A percentile compares a stretch with the other conserved stretches of the same genome.
phyloP scores from a whole-genome alignment of 1,139 yeast genomes.

The Kodamaea alishanica region DNA sequence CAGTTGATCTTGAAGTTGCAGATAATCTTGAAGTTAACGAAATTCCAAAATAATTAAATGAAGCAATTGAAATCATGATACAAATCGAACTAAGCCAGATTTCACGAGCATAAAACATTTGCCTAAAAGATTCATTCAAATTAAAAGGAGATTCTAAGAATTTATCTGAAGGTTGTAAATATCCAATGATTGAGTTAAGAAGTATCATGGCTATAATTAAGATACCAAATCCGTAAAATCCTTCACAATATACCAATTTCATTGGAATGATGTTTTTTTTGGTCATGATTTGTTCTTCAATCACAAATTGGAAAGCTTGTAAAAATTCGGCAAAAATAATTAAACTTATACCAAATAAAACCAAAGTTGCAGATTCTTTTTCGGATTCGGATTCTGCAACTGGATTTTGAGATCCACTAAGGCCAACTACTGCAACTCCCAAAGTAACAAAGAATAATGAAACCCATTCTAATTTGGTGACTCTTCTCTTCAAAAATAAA shows the following conservation, averaged over 20 bases:
- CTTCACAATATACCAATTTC: slow-evolving; percentile 72
- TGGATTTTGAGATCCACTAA: slow-evolving; percentile 50
- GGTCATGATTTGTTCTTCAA: slow-evolving; percentile 67
- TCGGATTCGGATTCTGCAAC: slow-evolving; percentile 10
- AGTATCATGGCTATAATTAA: slow-evolving; percentile 44
- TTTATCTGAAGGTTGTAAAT: slow-evolving; percentile 24
- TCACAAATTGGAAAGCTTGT: slow-evolving; percentile 73
- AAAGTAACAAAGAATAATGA: slow-evolving; percentile 56
- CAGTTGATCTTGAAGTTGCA: slow-evolving; percentile 77
- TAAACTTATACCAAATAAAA: slow-evolving; percentile 54
- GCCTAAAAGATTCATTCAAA: slow-evolving; percentile 46
- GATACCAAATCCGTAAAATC: slow-evolving; percentile 57
- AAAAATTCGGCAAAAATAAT: slow-evolving; percentile 62
- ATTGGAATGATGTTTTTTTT: slow-evolving; percentile 57
- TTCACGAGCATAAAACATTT: slow-evolving; percentile 41
- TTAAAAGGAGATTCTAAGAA: slow-evolving; percentile 55
- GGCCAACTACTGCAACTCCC: slow-evolving; percentile 72
- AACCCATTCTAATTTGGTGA: slow-evolving; percentile 65
- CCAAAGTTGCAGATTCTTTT: slow-evolving; percentile 21
- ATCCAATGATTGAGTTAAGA: slow-evolving; percentile 41
- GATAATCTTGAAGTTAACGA: slow-evolving; percentile 62
- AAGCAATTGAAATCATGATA: slow-evolving; percentile 70
- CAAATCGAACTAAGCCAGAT: slow-evolving; percentile 54
- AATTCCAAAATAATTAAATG: slow-evolving; percentile 73
- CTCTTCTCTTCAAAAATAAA: slow-evolving; percentile 52